Evolutionary conservation across 345 rosid species (phyloP).

Genomic region (Populus simonii): DNA sequence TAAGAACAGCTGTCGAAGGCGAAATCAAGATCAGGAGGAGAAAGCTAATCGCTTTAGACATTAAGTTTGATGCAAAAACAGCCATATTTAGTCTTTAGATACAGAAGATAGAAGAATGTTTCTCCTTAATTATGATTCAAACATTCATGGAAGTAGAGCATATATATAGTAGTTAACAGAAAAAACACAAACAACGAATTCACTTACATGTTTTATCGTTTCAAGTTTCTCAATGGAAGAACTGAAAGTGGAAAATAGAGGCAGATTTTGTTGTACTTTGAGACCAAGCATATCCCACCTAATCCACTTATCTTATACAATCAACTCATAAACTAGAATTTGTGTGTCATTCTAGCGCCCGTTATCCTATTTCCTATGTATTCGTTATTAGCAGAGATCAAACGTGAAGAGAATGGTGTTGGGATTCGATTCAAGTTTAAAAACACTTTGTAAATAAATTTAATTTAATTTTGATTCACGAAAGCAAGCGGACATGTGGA

Average conservation of each 20-base stretch:
- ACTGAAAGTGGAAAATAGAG: neutral
- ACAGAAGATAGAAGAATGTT: neutral
- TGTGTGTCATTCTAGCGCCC: neutral
- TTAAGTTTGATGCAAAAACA: constrained; percentile 11
- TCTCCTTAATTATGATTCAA: neutral
- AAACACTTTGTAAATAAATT: no score
- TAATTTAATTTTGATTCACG: no score
- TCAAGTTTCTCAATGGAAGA: constrained; percentile 54
- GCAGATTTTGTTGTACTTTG: constrained; percentile 34
- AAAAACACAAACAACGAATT: neutral
- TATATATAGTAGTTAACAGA: constrained; percentile 22
- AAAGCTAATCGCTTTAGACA: constrained; percentile 6
- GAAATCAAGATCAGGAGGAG: constrained; percentile 27
- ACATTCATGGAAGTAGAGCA: neutral
- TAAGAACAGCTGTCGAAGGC: constrained; percentile 37
- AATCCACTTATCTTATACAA: constrained; percentile 3
- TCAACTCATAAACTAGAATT: neutral
- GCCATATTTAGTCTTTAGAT: constrained; percentile 22
- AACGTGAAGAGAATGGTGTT: no score
- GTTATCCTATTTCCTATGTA: no score
- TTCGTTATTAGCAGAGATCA: neutral
- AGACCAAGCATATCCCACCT: constrained; percentile 41
- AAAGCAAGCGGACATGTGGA: no score
- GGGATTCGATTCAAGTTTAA: no score
- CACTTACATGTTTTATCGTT: constrained; percentile 37